These are phyloP conservation scores for Annulohypoxylon bovei DNA, from an alignment of 495 filamentous ascomycete species.

Conservation along the genomic window DNA sequence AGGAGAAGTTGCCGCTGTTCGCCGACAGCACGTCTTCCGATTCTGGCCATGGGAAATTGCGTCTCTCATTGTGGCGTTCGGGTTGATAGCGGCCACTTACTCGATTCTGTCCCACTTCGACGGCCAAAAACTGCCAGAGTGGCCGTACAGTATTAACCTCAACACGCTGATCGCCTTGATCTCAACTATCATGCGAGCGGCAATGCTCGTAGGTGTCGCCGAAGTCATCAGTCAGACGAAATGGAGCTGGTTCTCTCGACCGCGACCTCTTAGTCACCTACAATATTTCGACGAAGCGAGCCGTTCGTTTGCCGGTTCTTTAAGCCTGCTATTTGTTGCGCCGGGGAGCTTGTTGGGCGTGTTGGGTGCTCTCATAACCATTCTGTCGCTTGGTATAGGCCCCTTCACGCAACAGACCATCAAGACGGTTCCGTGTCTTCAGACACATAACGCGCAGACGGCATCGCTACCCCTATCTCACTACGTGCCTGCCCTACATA, in stretches of 20 bases:
- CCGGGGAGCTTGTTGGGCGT: conserved; percentile 7
- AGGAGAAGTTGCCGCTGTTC: background rate
- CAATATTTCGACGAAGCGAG: conserved; percentile 55
- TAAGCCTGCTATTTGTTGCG: conserved; percentile 24
- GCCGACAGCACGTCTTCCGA: conserved; percentile 29
- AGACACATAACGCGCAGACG: conserved; percentile 8
- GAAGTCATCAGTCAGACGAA: conserved; percentile 57
- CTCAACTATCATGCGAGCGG: conserved; percentile 54
- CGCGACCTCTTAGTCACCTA: conserved; percentile 54
- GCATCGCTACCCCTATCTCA: conserved; percentile 23
- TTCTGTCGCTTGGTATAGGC: conserved; percentile 25
- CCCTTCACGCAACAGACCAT: conserved; percentile 30
- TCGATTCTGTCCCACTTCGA: conserved; percentile 12
- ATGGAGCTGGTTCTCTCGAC: conserved; percentile 58
- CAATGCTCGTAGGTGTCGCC: conserved; percentile 53
- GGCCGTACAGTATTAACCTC: conserved; percentile 49
- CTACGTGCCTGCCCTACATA: conserved; percentile 3
- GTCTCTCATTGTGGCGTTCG: conserved; percentile 11
- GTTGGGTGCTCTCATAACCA: conserved; percentile 20
- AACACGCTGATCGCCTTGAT: conserved; percentile 58
- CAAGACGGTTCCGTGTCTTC: conserved; percentile 11
- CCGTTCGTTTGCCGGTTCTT: conserved; percentile 32
- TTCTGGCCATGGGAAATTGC: conserved; percentile 31
- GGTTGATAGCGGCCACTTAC: conserved; percentile 23
- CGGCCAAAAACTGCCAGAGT: conserved; percentile 16